Conservation (phyloP, 495 filamentous ascomycete species). For the Alectoria sarmentosa region DNA sequence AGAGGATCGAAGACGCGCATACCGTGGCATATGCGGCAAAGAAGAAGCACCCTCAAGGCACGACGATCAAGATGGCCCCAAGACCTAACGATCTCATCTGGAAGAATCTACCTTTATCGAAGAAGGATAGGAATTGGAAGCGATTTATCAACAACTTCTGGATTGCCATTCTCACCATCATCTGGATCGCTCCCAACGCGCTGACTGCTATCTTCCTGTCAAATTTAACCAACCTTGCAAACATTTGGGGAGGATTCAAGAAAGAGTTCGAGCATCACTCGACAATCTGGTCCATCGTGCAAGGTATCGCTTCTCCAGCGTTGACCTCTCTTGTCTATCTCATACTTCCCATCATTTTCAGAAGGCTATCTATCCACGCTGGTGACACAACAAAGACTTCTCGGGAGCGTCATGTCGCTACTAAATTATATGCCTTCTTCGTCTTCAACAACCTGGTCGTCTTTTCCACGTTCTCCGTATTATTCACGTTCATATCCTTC, state of each 20-base stretch:
- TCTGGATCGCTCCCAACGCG: constrained; percentile 95
- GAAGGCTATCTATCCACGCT: constrained; percentile 65
- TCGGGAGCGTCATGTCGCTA: constrained; percentile 85
- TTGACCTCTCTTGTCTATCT: constrained; percentile 85
- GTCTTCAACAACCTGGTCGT: constrained; percentile 95
- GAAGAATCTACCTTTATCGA: constrained; percentile 76
- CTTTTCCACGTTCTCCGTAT: constrained; percentile 79
- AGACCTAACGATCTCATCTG: constrained; percentile 90
- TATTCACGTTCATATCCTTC: constrained; percentile 62
- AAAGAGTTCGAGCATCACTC: constrained; percentile 52
- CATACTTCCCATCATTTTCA: constrained; percentile 83
- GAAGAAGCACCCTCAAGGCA: constrained; percentile 74
- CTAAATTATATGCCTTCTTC: constrained; percentile 92
- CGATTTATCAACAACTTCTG: constrained; percentile 73
- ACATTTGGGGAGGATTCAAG: constrained; percentile 74
- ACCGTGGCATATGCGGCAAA: constrained; percentile 73
- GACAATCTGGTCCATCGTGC: constrained; percentile 73
- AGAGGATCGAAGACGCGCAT: constrained; percentile 80
- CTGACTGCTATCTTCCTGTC: constrained; percentile 91
- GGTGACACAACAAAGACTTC: constrained; percentile 89
- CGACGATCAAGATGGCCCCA: constrained; percentile 71
- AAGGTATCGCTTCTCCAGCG: constrained; percentile 91
- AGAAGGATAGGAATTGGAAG: constrained; percentile 59
- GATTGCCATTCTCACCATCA: constrained; percentile 68
- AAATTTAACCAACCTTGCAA: constrained; percentile 70